Evolutionary conservation across 2,329 filamentous ascomycete species (phyloP).

Genomic region (Elsinoe necatrix): DNA sequence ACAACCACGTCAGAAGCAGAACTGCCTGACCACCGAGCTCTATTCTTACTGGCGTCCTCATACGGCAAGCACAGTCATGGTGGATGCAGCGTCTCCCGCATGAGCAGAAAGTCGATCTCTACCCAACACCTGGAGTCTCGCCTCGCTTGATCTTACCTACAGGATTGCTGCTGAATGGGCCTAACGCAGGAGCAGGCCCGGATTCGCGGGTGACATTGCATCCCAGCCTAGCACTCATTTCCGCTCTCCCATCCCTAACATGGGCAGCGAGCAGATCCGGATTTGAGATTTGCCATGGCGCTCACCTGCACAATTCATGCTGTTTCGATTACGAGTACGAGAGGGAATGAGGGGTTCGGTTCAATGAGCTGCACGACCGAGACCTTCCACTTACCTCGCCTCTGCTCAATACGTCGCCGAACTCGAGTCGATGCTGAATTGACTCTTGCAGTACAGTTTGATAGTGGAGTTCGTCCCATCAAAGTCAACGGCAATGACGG

Average conservation of each 20-base stretch:
- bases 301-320: neutral
- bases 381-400: neutral
- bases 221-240: neutral
- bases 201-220: neutral
- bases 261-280: neutral
- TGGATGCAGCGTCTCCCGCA: neutral
- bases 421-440: neutral
- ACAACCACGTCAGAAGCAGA: neutral
- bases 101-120: neutral
- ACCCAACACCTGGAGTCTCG: slow-evolving; percentile 3
- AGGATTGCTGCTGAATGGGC: neutral
- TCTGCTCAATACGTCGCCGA: neutral
- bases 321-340: neutral
- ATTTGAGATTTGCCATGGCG: neutral
- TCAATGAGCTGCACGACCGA: neutral
- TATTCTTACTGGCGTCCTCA: neutral
- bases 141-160: neutral
- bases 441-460: neutral
- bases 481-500: neutral
- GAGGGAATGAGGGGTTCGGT: neutral
- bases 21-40: neutral
- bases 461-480: neutral
- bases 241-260: neutral
- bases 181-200: neutral
- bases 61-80: slow-evolving; percentile 2